phyloP scores from a whole-genome alignment of 768 basidiomycete genomes.

The Crassisporium funariophilum region DNA sequence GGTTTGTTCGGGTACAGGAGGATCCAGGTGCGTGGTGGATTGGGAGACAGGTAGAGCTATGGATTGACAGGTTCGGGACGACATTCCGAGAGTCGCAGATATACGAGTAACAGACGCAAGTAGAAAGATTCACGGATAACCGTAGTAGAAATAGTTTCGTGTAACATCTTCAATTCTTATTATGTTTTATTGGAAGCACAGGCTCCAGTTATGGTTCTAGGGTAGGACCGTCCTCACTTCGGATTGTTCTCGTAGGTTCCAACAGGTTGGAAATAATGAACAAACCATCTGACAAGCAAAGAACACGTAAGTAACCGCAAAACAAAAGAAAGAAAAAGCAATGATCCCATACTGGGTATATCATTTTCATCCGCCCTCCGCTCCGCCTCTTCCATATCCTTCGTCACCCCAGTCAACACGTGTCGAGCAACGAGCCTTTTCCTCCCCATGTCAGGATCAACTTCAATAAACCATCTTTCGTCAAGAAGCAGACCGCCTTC shows the following conservation, averaged over 20 bases:
- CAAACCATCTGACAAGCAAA: conserved; percentile 39
- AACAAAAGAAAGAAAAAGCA: conserved; percentile 5
- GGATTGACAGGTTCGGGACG: too few species aligned
- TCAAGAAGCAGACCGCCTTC: conserved; percentile 67
- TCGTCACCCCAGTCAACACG: conserved; percentile 75
- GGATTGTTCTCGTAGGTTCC: conserved; percentile 45
- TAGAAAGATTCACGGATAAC: background rate
- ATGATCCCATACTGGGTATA: conserved; percentile 56
- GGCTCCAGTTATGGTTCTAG: background rate
- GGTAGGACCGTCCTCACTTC: conserved; percentile 22
- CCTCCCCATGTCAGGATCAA: conserved; percentile 57
- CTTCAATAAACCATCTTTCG: conserved; percentile 75
- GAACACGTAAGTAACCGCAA: background rate
- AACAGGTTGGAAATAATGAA: conserved; percentile 48
- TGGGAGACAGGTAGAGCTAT: too few species aligned
- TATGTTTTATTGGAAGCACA: background rate
- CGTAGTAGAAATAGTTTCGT: background rate
- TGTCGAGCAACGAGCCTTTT: conserved; percentile 70
- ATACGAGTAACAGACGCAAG: too few species aligned
- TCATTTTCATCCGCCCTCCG: conserved; percentile 81
- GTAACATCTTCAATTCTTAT: background rate
- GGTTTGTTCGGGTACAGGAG: background rate
- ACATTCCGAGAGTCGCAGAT: too few species aligned
- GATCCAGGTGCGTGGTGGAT: background rate
- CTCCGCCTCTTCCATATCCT: conserved; percentile 60